Conservation (phyloP, 176 grass and related monocot genomes). For the Carex littledalei region DNA sequence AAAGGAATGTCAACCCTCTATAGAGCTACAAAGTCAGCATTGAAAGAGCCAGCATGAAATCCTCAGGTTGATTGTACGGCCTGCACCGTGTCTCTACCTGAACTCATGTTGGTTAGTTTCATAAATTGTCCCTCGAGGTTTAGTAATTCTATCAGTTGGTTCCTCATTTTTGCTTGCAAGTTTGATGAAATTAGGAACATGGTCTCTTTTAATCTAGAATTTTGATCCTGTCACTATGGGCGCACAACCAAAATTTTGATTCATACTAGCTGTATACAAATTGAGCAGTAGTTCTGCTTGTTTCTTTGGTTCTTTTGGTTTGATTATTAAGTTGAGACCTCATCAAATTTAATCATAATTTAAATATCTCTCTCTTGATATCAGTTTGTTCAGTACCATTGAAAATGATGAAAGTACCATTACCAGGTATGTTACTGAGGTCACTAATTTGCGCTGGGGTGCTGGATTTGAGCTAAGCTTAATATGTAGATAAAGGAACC, state of each 20-base stretch:
- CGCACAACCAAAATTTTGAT: neutral
- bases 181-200: neutral
- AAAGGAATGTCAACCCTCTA: neutral
- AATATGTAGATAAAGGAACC: no score
- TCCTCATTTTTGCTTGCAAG: no score
- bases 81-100: neutral
- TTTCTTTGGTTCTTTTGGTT: neutral
- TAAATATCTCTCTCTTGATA: neutral
- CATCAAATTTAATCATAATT: neutral
- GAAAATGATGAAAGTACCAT: no score
- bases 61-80: neutral
- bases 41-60: neutral
- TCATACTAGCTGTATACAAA: neutral
- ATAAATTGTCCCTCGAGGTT: neutral
- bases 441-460: no score
- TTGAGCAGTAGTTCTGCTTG: neutral
- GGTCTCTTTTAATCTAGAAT: neutral
- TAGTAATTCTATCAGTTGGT: no score
- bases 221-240: neutral
- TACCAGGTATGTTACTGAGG: no score
- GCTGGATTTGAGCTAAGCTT: no score
- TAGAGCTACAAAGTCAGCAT: neutral
- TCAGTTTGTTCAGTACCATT: no score
- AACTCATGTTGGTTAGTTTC: neutral
- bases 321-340: neutral